Percentiles rank a stretch among this genome's conserved stretches.
These are phyloP conservation scores for Exophiala dermatitidis DNA, from an alignment of 2,329 filamentous ascomycete genomes.

Conservation along the genomic window DNA sequence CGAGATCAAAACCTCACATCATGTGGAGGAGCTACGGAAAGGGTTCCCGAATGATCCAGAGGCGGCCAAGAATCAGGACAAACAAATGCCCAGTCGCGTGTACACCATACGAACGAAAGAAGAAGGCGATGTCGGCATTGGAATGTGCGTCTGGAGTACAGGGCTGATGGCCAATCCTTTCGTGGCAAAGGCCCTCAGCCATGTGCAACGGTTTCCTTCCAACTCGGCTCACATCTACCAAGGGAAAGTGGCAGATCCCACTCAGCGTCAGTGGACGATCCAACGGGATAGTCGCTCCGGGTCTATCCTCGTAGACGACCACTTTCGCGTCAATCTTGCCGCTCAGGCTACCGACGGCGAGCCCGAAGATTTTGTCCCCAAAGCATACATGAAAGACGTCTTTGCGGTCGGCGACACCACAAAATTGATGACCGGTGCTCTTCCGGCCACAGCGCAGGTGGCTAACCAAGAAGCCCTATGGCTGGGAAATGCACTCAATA, in stretches of 20 bases:
- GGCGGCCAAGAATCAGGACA: constrained; percentile 29
- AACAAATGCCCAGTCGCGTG: constrained; percentile 39
- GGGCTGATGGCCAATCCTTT: constrained; percentile 52
- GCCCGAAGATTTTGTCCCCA: constrained; percentile 21
- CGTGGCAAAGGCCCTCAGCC: constrained; percentile 39
- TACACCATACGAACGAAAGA: constrained; percentile 51
- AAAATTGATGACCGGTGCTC: constrained; percentile 42
- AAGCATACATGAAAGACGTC: constrained; percentile 47
- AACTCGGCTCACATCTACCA: constrained; percentile 29
- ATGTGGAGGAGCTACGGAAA: constrained; percentile 47
- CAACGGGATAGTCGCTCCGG: constrained; percentile 43
- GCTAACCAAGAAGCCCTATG: constrained; percentile 53
- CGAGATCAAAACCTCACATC: constrained; percentile 51
- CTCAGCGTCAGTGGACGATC: constrained; percentile 40
- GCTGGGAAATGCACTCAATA: constrained; percentile 50
- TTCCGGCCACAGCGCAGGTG: constrained; percentile 54
- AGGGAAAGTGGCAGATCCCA: constrained; percentile 16
- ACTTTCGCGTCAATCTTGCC: constrained; percentile 49
- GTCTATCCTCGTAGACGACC: constrained; percentile 49
- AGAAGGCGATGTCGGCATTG: constrained; percentile 51
- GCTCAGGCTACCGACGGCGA: constrained; percentile 26
- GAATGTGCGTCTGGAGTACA: constrained; percentile 56
- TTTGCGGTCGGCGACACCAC: constrained; percentile 53
- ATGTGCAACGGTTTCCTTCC: constrained; percentile 32
- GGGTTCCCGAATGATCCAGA: constrained; percentile 39